phyloP scores from a whole-genome alignment of 306 rosid genomes.

The Glycine soja region DNA sequence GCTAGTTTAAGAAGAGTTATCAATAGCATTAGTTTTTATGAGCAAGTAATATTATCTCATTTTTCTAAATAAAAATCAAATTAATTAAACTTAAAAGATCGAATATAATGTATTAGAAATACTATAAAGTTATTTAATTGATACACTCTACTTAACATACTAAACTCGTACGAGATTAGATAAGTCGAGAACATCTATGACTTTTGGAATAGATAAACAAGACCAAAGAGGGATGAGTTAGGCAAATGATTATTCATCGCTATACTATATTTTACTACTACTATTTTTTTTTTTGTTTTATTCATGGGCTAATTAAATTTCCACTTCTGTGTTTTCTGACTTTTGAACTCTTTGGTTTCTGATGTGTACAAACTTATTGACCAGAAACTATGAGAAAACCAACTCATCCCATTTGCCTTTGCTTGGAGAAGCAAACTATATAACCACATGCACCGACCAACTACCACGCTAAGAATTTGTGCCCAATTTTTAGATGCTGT shows the following conservation, averaged over 20 bases:
- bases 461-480: background rate
- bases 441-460: conserved; percentile 17
- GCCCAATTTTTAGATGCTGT: background rate
- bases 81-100: background rate
- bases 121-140: background rate
- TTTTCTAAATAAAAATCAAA: too few relatives aligned
- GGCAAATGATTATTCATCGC: conserved; percentile 17
- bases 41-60: too few relatives aligned
- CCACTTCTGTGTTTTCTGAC: conserved; percentile 7
- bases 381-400: background rate
- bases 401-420: background rate
- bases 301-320: background rate
- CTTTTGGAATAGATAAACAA: background rate
- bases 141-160: background rate
- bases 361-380: background rate
- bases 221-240: background rate
- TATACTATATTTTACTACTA: background rate
- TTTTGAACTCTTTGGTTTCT: background rate
- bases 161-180: background rate
- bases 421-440: background rate
- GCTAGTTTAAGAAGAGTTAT: too few relatives aligned
- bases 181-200: background rate
- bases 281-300: background rate
- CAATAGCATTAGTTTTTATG: too few relatives aligned
- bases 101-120: background rate